Conservation (phyloP, 2,329 filamentous ascomycete genomes). For the Trichoderma atrobrunneum region DNA sequence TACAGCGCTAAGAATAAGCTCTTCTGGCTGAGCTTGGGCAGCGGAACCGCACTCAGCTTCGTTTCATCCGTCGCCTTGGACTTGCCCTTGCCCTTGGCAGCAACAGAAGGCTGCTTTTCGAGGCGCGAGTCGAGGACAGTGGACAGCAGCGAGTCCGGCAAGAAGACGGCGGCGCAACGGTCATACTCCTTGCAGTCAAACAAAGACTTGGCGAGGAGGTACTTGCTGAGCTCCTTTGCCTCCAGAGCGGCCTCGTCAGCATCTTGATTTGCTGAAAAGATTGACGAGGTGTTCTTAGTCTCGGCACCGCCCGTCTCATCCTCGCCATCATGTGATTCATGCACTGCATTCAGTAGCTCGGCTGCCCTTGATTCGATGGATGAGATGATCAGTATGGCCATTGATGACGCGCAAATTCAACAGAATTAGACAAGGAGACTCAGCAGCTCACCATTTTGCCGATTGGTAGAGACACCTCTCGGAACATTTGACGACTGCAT, state of each 20-base stretch:
- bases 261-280: slow-evolving; percentile 60
- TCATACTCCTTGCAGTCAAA: slow-evolving; percentile 96
- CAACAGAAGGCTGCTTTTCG: slow-evolving; percentile 32
- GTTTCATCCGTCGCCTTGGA: slow-evolving; percentile 32
- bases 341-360: slow-evolving; percentile 83
- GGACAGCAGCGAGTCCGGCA: slow-evolving; percentile 75
- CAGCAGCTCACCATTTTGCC: slow-evolving; percentile 74
- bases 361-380: slow-evolving; percentile 65
- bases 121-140: slow-evolving; percentile 56
- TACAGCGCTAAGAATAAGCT: slow-evolving; percentile 90
- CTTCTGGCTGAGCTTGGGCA: slow-evolving; percentile 75
- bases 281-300: slow-evolving; percentile 42
- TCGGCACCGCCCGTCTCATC: slow-evolving; percentile 34
- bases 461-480: slow-evolving; percentile 95
- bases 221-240: slow-evolving; percentile 74
- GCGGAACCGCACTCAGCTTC: slow-evolving; percentile 27
- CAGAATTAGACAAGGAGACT: not conserved
- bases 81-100: slow-evolving; percentile 49
- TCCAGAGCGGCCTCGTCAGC: slow-evolving; percentile 73
- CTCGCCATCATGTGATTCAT: slow-evolving; percentile 58
- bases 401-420: not conserved
- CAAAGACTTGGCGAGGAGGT: slow-evolving; percentile 86
- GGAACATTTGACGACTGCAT: slow-evolving; percentile 85
- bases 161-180: slow-evolving; percentile 83
- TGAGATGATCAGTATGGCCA: slow-evolving; percentile 7